phyloP scores from a whole-genome alignment of 208 protist species.

The Leishmania tropica region DNA sequence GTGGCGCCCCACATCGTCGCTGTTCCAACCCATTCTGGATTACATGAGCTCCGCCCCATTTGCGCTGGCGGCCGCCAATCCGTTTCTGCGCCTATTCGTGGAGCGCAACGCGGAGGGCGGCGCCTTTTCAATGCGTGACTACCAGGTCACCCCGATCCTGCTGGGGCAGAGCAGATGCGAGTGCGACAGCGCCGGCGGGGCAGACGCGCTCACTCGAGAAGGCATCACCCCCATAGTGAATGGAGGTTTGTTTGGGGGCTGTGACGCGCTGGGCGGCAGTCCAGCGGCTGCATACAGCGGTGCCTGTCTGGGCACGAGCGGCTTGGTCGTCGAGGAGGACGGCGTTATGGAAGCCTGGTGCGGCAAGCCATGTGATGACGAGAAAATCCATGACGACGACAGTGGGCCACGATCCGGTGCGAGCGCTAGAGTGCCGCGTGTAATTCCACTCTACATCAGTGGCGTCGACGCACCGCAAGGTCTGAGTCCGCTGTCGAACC shows the following conservation, averaged over 20 bases:
- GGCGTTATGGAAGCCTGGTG: slow-evolving; percentile 12
- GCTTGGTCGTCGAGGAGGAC: slow-evolving; percentile 38
- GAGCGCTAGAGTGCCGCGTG: neutral
- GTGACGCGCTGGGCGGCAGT: neutral
- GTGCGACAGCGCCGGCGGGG: neutral
- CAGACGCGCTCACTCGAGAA: neutral
- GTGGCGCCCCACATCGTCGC: slow-evolving; percentile 37
- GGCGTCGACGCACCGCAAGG: slow-evolving; percentile 13
- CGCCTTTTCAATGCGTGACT: slow-evolving; percentile 30
- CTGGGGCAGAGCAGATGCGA: neutral
- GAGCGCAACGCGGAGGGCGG: slow-evolving; percentile 40
- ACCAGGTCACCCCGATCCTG: slow-evolving; percentile 24
- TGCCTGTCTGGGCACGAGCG: slow-evolving; percentile 20
- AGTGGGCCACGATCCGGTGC: neutral
- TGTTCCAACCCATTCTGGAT: slow-evolving; percentile 37
- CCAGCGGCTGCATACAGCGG: slow-evolving; percentile 12
- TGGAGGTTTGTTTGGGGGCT: neutral
- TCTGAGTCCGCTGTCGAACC: slow-evolving; percentile 15
- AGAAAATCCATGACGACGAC: slow-evolving; percentile 1
- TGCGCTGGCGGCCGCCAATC: slow-evolving; percentile 41
- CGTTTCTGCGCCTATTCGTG: slow-evolving; percentile 47
- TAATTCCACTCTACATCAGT: slow-evolving; percentile 31
- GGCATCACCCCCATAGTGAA: neutral
- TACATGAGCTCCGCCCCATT: slow-evolving; percentile 45
- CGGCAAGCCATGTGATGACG: neutral